phyloP scores from a whole-genome alignment of 257 asterid genomes.

The Nicotiana noctiflora region DNA sequence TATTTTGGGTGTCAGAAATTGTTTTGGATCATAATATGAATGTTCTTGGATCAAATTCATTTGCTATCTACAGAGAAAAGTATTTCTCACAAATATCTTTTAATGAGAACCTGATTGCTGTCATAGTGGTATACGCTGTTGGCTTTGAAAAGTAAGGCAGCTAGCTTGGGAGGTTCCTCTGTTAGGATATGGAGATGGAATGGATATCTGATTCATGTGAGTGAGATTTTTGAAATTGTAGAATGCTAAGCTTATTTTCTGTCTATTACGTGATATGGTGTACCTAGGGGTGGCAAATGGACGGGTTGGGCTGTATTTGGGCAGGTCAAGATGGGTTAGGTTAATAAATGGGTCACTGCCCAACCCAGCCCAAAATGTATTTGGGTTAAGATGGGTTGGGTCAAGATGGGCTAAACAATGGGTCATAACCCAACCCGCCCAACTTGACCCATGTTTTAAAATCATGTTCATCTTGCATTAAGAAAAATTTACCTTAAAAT shows the following conservation, averaged over 20 bases:
- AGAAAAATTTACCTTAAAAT: too few species aligned
- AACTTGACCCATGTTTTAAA: too few species aligned
- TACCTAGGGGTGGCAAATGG: too few species aligned
- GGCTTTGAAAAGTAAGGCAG: slow-evolving; percentile 45
- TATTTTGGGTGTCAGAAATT: slow-evolving; percentile 15
- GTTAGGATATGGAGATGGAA: slow-evolving; percentile 85
- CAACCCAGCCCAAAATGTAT: too few species aligned
- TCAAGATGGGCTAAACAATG: too few species aligned
- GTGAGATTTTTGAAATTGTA: slow-evolving; percentile 11
- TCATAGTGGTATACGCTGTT: slow-evolving; percentile 81
- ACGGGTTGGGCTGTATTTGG: too few species aligned
- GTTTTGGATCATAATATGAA: slow-evolving; percentile 13
- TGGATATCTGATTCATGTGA: slow-evolving; percentile 69
- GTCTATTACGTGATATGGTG: background rate
- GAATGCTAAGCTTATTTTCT: background rate
- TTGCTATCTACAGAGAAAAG: background rate
- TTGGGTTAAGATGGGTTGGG: too few species aligned
- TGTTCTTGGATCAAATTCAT: slow-evolving; percentile 10
- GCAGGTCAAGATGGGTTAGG: too few species aligned
- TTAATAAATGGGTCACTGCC: too few species aligned
- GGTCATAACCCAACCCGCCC: too few species aligned
- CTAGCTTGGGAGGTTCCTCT: slow-evolving; percentile 24
- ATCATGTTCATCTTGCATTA: too few species aligned
- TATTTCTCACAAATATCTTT: slow-evolving; percentile 5
- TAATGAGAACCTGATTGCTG: slow-evolving; percentile 18